These are phyloP conservation scores for Candida buenavistaensis DNA, from an alignment of 1,139 yeast species.

Conservation along the genomic window DNA sequence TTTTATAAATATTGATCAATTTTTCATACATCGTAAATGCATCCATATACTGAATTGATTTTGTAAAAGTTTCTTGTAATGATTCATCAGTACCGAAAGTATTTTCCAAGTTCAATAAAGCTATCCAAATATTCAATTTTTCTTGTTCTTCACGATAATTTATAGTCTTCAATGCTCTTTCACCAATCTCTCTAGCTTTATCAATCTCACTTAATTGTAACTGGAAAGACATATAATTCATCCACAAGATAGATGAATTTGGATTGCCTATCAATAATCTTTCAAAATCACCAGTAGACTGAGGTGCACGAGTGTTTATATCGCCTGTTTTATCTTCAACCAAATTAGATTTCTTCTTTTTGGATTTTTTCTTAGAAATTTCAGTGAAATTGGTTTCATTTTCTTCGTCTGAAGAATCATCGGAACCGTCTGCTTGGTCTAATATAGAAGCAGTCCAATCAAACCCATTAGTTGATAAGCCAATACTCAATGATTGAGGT, in stretches of 20 bases:
- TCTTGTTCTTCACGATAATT: slow-evolving; percentile 91
- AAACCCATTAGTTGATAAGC: slow-evolving; percentile 81
- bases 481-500: slow-evolving; percentile 42
- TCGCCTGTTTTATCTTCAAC: slow-evolving; percentile 85
- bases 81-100: slow-evolving; percentile 87
- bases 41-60: slow-evolving; percentile 91
- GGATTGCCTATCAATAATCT: slow-evolving; percentile 89
- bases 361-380: slow-evolving; percentile 26
- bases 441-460: slow-evolving; percentile 93
- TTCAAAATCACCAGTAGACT: slow-evolving; percentile 88
- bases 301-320: slow-evolving; percentile 81
- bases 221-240: slow-evolving; percentile 98
- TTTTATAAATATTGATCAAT: slow-evolving; percentile 69
- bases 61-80: slow-evolving; percentile 74
- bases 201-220: slow-evolving; percentile 91
- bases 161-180: slow-evolving; percentile 88
- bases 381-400: slow-evolving; percentile 39
- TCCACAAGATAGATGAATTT: slow-evolving; percentile 92
- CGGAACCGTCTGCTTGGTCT: slow-evolving; percentile 69
- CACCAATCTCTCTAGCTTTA: slow-evolving; percentile 90
- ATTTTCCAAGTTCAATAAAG: slow-evolving; percentile 88
- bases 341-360: slow-evolving; percentile 41
- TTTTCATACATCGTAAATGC: slow-evolving; percentile 77
- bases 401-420: slow-evolving; percentile 52
- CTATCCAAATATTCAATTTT: slow-evolving; percentile 94